Base-by-base conservation (phyloP, 2,329 filamentous ascomycete genomes). In the Ascochyta fabae region DNA sequence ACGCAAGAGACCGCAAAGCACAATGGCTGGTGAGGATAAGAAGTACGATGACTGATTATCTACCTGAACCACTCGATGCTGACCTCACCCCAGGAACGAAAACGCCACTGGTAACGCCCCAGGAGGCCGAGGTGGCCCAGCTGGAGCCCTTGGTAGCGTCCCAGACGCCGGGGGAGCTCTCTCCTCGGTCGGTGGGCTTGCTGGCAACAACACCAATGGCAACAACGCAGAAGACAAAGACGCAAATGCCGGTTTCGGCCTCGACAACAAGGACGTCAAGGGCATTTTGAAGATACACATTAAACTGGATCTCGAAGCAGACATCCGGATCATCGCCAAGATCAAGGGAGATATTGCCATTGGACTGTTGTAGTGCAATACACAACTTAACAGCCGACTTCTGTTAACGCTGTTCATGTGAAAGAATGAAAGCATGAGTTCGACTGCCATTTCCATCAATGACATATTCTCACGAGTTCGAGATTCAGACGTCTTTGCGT, bases 321-420 rank as follows among this genome's bases (percentile, higher is more conserved):
- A 66, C 31, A 67, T 67, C 24, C 53, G 57, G n/a, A 56, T 66
- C 13, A 61, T 61, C 16, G 64, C 62, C 7, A 53, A 60, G 27
- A 59, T 67, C 10, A 65, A 62, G 44, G 64, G 64, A 15, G 64
- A 67, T 8, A 66, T 67, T 26, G 64, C 64, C 0, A 67, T 67
- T 38, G 62, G 64, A 6, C 50, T 67, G 4, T 49, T 67, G 58
- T 62, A 64, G 40, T 7, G 0, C 13, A 34, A 7, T 34, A n/a
- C 31, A 13, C 19, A 26, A 26, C 26, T 26, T 6, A 8, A 26
- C 26, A 4, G 26, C 26, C 26, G 26, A 26, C 6, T 6, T 26
- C 26, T 26, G 6, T 8, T 26, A 6, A 26, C 26, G 26, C 26
- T 26, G 26, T 6, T 8, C 26, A 26, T 6, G 26, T 26, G 26